Evolutionary conservation across 2,329 filamentous ascomycete species (phyloP).

Genomic region (Phyllosticta citriasiana): DNA sequence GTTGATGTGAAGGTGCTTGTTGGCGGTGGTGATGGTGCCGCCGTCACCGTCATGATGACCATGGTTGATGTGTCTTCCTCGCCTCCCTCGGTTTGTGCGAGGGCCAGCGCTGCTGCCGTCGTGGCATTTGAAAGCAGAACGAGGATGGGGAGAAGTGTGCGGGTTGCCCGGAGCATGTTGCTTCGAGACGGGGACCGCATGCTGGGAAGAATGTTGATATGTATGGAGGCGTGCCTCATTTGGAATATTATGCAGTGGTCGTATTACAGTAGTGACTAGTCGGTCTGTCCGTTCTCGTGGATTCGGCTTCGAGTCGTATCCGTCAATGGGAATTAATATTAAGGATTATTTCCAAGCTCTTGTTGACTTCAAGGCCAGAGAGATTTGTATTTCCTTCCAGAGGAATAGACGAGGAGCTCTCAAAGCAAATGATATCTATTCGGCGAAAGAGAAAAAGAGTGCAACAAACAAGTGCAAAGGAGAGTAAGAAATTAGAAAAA

Average conservation of each 20-base stretch:
- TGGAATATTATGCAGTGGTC: neutral
- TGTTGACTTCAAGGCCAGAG: neutral
- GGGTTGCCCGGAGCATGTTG: neutral
- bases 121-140: neutral
- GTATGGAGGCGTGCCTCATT: neutral
- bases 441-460: too few species aligned
- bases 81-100: neutral
- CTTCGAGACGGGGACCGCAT: neutral
- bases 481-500: neutral
- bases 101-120: neutral
- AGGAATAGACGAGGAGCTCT: neutral
- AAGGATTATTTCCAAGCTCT: neutral
- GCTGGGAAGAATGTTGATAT: neutral
- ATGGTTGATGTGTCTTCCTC: neutral
- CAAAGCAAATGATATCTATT: neutral
- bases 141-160: neutral
- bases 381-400: neutral
- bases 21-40: neutral
- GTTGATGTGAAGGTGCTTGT: neutral
- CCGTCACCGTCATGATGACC: neutral
- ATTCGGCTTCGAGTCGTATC: neutral
- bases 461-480: neutral
- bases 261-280: neutral
- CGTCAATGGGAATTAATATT: neutral
- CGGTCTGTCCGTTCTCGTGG: neutral